These are phyloP conservation scores for Cutaneotrichosporon arboriforme DNA, from an alignment of 1,284 basidiomycete genomes.

Conservation along the genomic window DNA sequence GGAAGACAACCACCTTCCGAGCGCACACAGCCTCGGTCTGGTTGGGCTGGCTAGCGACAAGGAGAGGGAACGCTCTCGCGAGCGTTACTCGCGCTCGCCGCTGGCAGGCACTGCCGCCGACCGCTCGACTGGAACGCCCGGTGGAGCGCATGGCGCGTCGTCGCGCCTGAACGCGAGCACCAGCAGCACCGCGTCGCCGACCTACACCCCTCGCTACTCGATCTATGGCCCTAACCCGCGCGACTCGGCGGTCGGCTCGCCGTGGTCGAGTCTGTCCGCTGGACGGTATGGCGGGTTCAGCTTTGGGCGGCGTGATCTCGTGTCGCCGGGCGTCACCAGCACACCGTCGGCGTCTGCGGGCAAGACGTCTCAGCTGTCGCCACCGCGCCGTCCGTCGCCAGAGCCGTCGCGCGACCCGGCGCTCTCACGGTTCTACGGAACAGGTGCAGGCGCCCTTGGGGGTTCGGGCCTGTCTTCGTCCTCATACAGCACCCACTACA, in stretches of 20 bases:
- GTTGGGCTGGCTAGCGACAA: conserved; percentile 22
- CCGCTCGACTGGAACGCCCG: conserved; percentile 8
- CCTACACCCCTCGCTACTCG: conserved; percentile 28
- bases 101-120: conserved; percentile 17
- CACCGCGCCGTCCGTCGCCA: conserved; percentile 30
- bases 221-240: conserved; percentile 41
- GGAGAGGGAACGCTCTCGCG: conserved; percentile 29
- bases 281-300: conserved; percentile 28
- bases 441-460: conserved; percentile 2
- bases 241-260: conserved; percentile 23
- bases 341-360: conserved; percentile 15
- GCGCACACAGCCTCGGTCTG: conserved; percentile 26
- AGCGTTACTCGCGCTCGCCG: conserved; percentile 33
- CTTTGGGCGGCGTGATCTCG: conserved; percentile 28
- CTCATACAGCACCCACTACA: conserved; percentile 28
- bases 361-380: conserved; percentile 15
- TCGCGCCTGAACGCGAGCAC: conserved; percentile 1
- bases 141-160: not conserved
- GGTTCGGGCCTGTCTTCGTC: not conserved
- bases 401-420: conserved; percentile 23
- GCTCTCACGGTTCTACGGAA: conserved; percentile 14
- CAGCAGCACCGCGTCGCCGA: not conserved
- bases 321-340: not conserved
- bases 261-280: conserved; percentile 25
- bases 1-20: conserved; percentile 26